These are phyloP conservation scores for Paramecium biaurelia DNA, from an alignment of 73 alveolate species.

Conservation along the genomic window DNA sequence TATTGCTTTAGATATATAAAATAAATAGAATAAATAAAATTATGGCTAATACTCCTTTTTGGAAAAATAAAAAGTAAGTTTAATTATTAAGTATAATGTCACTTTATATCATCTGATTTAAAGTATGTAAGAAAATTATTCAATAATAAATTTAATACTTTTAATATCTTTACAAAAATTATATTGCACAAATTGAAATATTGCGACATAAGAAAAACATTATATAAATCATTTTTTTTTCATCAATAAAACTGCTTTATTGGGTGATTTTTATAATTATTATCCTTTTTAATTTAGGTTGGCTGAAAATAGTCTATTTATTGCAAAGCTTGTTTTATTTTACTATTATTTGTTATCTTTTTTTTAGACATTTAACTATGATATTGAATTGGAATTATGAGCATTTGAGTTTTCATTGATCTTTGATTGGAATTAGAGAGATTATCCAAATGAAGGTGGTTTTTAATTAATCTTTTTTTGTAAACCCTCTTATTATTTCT, in stretches of 20 bases:
- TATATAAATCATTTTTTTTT: conserved; percentile 13
- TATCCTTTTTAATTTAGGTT: neutral
- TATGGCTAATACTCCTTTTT: too few relatives aligned
- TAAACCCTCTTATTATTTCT: neutral
- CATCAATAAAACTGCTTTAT: neutral
- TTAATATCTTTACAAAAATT: too few relatives aligned
- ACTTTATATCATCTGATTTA: too few relatives aligned
- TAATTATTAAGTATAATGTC: too few relatives aligned
- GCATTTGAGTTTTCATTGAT: neutral
- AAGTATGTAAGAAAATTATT: too few relatives aligned
- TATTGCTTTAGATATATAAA: too few relatives aligned
- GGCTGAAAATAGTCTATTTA: neutral
- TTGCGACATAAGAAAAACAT: neutral
- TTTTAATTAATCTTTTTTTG: neutral
- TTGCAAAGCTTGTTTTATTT: neutral
- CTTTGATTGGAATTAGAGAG: neutral
- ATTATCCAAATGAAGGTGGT: neutral
- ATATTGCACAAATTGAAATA: too few relatives aligned
- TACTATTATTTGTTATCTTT: neutral
- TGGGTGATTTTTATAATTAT: neutral
- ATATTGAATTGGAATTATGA: neutral
- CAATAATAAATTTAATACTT: too few relatives aligned
- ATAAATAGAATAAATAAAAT: too few relatives aligned
- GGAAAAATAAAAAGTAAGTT: too few relatives aligned
- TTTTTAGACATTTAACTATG: neutral